A percentile compares a stretch with the other conserved stretches of the same genome.
Evolutionary conservation across 2,329 filamentous ascomycete species (phyloP).

Genomic region (Aschersonia sp.): DNA sequence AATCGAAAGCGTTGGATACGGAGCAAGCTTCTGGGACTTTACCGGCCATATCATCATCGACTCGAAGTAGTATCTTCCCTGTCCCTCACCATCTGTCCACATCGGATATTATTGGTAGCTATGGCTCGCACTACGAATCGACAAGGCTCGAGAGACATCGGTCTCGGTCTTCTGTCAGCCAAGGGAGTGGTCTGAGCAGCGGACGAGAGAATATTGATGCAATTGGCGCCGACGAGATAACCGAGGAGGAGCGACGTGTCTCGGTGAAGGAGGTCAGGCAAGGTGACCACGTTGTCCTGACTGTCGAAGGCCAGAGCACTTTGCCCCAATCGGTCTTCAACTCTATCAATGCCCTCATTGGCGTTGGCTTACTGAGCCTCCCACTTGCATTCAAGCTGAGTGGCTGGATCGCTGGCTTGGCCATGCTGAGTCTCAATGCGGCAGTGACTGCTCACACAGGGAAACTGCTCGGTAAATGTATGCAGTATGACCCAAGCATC

Average conservation of each 20-base stretch:
- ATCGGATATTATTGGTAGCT: constrained; percentile 58
- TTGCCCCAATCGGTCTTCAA: constrained; percentile 94
- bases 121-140: constrained; percentile 42
- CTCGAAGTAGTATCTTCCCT: constrained; percentile 34
- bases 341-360: constrained; percentile 84
- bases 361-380: constrained; percentile 76
- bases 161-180: constrained; percentile 30
- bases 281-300: constrained; percentile 69
- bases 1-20: constrained; percentile 30
- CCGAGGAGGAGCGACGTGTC: constrained; percentile 42
- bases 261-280: constrained; percentile 83
- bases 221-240: constrained; percentile 12
- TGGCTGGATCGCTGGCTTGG: constrained; percentile 73
- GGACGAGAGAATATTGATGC: constrained; percentile 21
- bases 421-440: constrained; percentile 60
- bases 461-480: constrained; percentile 69
- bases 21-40: constrained; percentile 22
- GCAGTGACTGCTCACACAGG: constrained; percentile 74
- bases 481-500: constrained; percentile 70
- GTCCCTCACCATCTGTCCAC: constrained; percentile 47
- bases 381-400: constrained; percentile 78
- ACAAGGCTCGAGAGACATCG: constrained; percentile 18
- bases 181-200: constrained; percentile 12
- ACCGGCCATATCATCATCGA: constrained; percentile 13
- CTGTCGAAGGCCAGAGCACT: constrained; percentile 87